phyloP scores from a whole-genome alignment of 1,284 basidiomycete genomes.

The Puccinia brachypodii region DNA sequence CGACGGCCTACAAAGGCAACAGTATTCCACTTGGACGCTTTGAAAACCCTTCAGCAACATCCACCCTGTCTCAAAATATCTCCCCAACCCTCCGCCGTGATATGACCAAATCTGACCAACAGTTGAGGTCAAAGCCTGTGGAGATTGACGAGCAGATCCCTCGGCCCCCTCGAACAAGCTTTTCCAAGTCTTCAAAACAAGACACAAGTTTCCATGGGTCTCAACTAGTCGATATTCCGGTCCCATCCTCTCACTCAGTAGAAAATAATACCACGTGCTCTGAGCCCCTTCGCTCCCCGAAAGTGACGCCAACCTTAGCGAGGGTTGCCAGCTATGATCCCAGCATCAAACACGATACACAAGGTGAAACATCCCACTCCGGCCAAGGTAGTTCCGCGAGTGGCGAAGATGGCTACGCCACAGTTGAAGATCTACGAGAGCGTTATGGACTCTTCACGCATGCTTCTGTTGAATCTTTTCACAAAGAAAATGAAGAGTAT shows the following conservation, averaged over 20 bases:
- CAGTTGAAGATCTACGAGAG: conserved; percentile 26
- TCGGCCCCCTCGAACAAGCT: conserved; percentile 56
- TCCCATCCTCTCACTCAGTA: conserved; percentile 48
- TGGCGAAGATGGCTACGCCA: conserved; percentile 36
- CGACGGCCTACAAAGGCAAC: conserved; percentile 91
- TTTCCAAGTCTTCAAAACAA: conserved; percentile 48
- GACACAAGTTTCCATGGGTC: not conserved
- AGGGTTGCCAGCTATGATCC: conserved; percentile 50
- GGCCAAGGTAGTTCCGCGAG: conserved; percentile 55
- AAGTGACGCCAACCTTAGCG: conserved; percentile 52
- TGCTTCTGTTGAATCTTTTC: conserved; percentile 92
- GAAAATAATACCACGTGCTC: conserved; percentile 48
- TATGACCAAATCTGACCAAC: conserved; percentile 34
- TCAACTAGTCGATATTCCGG: conserved; percentile 15
- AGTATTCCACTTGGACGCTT: conserved; percentile 91
- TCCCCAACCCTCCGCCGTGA: conserved; percentile 50
- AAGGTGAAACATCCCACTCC: conserved; percentile 66
- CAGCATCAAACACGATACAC: conserved; percentile 56
- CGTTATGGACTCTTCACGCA: conserved; percentile 39
- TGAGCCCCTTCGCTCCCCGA: conserved; percentile 52
- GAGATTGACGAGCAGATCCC: conserved; percentile 59
- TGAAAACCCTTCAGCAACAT: conserved; percentile 65
- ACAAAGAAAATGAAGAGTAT: conserved; percentile 91
- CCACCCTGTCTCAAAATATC: conserved; percentile 57
- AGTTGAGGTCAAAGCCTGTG: conserved; percentile 37